Evolutionary conservation across 2,329 filamentous ascomycete species (phyloP), one percentile per base, ranked within the genome.

Genomic region (Ophiosphaerella korrae): DNA sequence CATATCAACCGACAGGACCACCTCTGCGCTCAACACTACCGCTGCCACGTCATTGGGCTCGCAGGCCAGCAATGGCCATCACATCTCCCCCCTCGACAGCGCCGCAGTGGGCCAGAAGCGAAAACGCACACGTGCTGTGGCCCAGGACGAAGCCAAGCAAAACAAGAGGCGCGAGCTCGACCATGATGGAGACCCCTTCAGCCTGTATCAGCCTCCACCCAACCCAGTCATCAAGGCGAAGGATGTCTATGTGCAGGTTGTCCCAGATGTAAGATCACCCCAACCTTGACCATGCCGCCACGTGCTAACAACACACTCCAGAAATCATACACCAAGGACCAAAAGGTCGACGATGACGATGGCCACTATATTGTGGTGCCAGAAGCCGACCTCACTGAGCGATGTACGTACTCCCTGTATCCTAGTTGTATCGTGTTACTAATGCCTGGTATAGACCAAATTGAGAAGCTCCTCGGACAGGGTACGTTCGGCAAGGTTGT

Each of bases 401-500:
- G 91, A 84, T 99, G 92, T 96, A 82, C 74, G 90, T 83, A 35
- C 44, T 39, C 32, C 24, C 21, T 24, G 32, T 16, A 16, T 24
- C 9, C 36, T 32, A 21, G 33, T 32, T 6, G 9, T n/a, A 16
- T 9, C 5, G 13, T 32, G 9, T 41, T 37, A 24, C 39, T 48
- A 32, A 48, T 38, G 8, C n/a, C 11, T 42, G 3, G 3, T 24
- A 12, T 61, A 96, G 92, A 97, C 74, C 86, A 89, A 77, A 93
- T 99, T 63, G 81, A 88, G 55, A 92, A 91, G 63, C 82, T 97
- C 24, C 87, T 99, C 11, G 94, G 94, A 18, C 94, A 99, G 76
- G 94, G 94, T 57, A 99, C 94, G 0, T 99, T 99, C 71, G 94
- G 94, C 69, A 99, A 99, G 75, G 94, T 99, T 13, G 94, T 99